Evolutionary conservation across 2,329 filamentous ascomycete species (phyloP).

Genomic region (Aspergillus fischeri): DNA sequence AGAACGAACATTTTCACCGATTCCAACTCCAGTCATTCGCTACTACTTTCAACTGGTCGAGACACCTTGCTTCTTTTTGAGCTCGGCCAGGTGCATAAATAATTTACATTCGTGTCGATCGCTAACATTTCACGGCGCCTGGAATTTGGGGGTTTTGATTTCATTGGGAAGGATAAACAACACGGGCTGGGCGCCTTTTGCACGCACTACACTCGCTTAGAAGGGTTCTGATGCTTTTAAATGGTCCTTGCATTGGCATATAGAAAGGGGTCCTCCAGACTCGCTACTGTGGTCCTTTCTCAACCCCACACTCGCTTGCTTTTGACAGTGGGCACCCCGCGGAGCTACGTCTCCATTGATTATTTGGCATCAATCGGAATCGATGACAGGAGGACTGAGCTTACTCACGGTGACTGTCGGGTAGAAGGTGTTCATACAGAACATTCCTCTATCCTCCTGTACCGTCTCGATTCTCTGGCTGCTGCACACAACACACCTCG

Average conservation of each 20-base stretch:
- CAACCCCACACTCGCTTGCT: slow-evolving; percentile 3
- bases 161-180: slow-evolving; percentile 17
- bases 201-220: slow-evolving; percentile 36
- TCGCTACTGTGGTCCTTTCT: slow-evolving; percentile 2
- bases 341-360: background rate
- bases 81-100: slow-evolving; percentile 30
- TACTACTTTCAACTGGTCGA: slow-evolving; percentile 30
- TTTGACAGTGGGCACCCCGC: background rate
- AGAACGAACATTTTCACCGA: slow-evolving; percentile 19
- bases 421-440: background rate
- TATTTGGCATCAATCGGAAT: slow-evolving; percentile 5
- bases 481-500: background rate
- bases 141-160: slow-evolving; percentile 24
- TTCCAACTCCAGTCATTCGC: slow-evolving; percentile 33
- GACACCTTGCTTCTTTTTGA: slow-evolving; percentile 23
- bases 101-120: slow-evolving; percentile 37
- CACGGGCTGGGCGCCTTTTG: slow-evolving; percentile 27
- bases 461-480: background rate
- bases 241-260: slow-evolving; percentile 33
- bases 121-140: slow-evolving; percentile 36
- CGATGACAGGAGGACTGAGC: background rate
- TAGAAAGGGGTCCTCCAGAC: slow-evolving; percentile 17
- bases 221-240: slow-evolving; percentile 24
- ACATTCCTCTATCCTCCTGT: background rate
- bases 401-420: background rate